phyloP scores from a whole-genome alignment of 257 asterid genomes.

The Eucommia ulmoides region DNA sequence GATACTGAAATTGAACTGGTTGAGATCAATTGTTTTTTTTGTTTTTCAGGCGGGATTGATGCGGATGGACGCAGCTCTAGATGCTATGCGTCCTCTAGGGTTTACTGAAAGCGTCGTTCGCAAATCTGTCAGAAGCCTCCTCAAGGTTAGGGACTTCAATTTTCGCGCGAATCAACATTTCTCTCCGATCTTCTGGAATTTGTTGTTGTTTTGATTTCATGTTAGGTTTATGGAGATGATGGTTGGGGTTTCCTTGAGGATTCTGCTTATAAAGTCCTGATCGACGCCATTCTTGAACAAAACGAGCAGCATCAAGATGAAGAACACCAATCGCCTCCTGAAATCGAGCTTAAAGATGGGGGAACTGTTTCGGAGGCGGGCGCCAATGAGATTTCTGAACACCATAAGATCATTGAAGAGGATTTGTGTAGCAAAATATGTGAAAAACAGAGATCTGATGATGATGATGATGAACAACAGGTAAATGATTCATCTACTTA shows the following conservation, averaged over 20 bases:
- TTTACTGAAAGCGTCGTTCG: slow-evolving; percentile 15
- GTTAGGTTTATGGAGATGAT: slow-evolving; percentile 1
- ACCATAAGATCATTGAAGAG: too few relatives aligned
- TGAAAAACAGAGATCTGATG: background rate
- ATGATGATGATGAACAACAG: background rate
- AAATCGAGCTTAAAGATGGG: background rate
- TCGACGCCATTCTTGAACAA: background rate
- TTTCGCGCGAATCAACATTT: too few relatives aligned
- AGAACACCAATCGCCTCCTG: background rate
- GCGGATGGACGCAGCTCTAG: slow-evolving; percentile 57
- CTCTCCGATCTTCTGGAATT: too few relatives aligned
- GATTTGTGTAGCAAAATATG: background rate
- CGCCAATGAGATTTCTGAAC: background rate
- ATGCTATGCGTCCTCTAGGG: slow-evolving; percentile 47
- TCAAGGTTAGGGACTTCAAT: slow-evolving; percentile 30
- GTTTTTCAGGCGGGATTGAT: slow-evolving; percentile 25
- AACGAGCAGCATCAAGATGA: background rate
- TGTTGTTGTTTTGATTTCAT: background rate
- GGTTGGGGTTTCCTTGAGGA: background rate
- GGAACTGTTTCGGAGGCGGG: background rate
- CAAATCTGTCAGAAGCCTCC: slow-evolving; percentile 19
- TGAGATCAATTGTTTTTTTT: background rate
- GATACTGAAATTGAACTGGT: too few relatives aligned
- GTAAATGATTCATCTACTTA: background rate
- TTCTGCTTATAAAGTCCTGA: background rate